Conservation (phyloP, 208 protist genomes). For the Trichomonas gallinae region DNA sequence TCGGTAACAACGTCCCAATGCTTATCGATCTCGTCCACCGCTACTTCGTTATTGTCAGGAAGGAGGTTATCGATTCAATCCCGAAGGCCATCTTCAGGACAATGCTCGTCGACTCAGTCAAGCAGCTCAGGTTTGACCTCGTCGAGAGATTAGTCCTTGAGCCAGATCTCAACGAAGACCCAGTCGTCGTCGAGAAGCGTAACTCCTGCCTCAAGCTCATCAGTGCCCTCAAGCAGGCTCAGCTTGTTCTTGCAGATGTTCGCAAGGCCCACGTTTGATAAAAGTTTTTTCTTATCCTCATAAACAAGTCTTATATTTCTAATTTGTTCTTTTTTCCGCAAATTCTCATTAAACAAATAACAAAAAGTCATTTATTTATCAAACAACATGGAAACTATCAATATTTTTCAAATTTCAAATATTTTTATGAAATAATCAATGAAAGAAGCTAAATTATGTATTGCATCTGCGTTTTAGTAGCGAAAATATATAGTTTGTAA, state of each 20-base stretch:
- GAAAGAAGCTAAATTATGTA: too few relatives aligned
- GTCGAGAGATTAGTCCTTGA: not conserved
- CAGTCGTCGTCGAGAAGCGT: not conserved
- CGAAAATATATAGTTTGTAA: too few relatives aligned
- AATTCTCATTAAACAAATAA: too few relatives aligned
- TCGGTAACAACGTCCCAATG: not conserved
- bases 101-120: not conserved
- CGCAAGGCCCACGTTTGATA: not conserved
- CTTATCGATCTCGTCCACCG: not conserved
- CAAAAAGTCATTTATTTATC: too few relatives aligned
- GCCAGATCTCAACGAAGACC: not conserved
- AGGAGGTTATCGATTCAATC: not conserved
- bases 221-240: not conserved
- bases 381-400: too few relatives aligned
- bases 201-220: not conserved
- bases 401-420: too few relatives aligned
- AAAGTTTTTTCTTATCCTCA: not conserved
- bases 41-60: not conserved
- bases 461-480: too few relatives aligned
- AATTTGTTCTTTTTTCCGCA: not conserved
- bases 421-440: too few relatives aligned
- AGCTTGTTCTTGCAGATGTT: not conserved
- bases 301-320: not conserved
- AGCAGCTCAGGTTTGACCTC: not conserved
- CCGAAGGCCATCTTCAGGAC: not conserved